Evolutionary conservation across 2,329 filamentous ascomycete genomes (phyloP).

Genomic region (Leptographium flavum): DNA sequence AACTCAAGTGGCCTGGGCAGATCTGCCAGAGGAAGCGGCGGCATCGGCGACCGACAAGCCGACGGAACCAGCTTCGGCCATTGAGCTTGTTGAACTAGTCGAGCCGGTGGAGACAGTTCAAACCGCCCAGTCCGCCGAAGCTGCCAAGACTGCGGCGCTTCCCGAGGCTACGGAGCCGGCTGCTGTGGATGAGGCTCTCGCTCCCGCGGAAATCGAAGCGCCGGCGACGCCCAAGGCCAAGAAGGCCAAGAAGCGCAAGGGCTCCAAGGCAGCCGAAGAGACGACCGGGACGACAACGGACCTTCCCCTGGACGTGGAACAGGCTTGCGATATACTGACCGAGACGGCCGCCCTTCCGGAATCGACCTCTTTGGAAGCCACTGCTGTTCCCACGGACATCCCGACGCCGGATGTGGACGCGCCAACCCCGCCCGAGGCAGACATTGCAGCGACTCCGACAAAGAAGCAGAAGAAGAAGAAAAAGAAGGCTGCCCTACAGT

Average conservation of each 20-base stretch:
- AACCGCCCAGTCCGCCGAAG: background rate
- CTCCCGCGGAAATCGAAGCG: slow-evolving; percentile 1
- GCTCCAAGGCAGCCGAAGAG: slow-evolving; percentile 9
- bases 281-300: slow-evolving; percentile 2
- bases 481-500: background rate
- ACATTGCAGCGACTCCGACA: background rate
- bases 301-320: background rate
- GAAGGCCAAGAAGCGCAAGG: slow-evolving; percentile 22
- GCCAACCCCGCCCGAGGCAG: background rate
- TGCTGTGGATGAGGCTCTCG: background rate
- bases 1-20: background rate
- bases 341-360: background rate
- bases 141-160: background rate
- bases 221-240: slow-evolving; percentile 16
- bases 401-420: background rate
- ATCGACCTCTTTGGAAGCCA: background rate
- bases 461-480: background rate
- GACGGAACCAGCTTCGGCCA: background rate
- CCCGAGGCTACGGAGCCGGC: background rate
- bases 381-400: background rate
- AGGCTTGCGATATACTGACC: background rate
- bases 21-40: background rate
- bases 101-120: background rate
- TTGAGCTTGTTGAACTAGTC: background rate
- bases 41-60: background rate